These are phyloP conservation scores for Juncus inflexus DNA, from an alignment of 176 grass and related monocot species.

Conservation along the genomic window DNA sequence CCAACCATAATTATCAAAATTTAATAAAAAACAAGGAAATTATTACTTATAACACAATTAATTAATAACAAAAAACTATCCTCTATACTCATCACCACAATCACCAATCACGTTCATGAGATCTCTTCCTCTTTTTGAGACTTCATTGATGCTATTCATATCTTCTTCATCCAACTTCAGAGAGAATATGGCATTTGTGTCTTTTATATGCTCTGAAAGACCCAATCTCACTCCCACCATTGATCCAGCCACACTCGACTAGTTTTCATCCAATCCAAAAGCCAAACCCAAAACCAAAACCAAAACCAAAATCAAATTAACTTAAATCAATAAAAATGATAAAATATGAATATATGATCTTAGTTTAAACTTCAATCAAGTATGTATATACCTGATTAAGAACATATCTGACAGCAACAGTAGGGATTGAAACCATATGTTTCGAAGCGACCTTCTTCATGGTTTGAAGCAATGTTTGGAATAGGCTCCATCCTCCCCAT, in stretches of 20 bases:
- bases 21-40: neutral
- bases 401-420: slow-evolving; percentile 80
- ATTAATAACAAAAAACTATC: slow-evolving; percentile 17
- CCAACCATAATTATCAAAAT: neutral
- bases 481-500: slow-evolving; percentile 87
- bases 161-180: slow-evolving; percentile 85
- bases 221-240: slow-evolving; percentile 92
- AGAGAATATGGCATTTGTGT: slow-evolving; percentile 63
- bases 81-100: slow-evolving; percentile 87
- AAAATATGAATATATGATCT: neutral
- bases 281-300: neutral
- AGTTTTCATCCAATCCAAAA: neutral
- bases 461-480: slow-evolving; percentile 80
- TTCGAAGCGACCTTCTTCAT: slow-evolving; percentile 91
- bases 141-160: slow-evolving; percentile 57
- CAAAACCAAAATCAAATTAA: slow-evolving; percentile 5
- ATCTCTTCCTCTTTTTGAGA: slow-evolving; percentile 56
- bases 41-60: neutral
- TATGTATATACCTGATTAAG: slow-evolving; percentile 64
- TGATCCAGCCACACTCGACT: slow-evolving; percentile 81
- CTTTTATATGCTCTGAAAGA: slow-evolving; percentile 73
- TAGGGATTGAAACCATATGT: slow-evolving; percentile 66
- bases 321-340: neutral
- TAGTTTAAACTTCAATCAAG: neutral
- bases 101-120: slow-evolving; percentile 72